phyloP scores from a whole-genome alignment of 441 rosid genomes.

The Theobroma grandiflorum region DNA sequence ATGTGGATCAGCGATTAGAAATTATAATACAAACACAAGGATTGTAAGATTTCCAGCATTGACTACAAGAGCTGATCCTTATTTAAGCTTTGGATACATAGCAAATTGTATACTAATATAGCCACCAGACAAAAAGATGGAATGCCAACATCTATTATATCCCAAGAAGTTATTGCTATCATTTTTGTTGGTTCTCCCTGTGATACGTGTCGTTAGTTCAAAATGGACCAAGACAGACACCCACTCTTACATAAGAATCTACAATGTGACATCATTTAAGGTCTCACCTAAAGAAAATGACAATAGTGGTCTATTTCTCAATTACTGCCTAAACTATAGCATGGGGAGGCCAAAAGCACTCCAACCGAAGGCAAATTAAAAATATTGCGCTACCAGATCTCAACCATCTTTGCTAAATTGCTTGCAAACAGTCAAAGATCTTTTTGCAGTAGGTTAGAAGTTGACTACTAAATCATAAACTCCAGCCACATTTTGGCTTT shows the following conservation, averaged over 20 bases:
- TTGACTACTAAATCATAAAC: no score
- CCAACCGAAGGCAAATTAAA: no score
- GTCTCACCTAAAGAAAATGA: no score
- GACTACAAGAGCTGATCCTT: background rate
- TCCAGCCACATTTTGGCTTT: no score
- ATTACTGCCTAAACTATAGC: no score
- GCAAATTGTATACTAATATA: background rate
- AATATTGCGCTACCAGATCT: no score
- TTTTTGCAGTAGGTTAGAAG: no score
- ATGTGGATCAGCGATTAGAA: background rate
- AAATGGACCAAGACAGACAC: background rate
- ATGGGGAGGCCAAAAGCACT: no score
- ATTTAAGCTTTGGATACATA: background rate
- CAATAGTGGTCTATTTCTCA: no score
- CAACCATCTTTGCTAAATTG: no score
- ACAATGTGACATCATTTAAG: background rate
- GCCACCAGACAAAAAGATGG: background rate
- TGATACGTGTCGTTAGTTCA: conserved; percentile 2
- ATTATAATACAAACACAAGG: background rate
- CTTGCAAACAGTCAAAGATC: no score
- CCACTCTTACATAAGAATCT: background rate
- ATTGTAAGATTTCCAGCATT: background rate
- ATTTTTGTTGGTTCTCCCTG: background rate
- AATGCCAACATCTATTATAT: background rate
- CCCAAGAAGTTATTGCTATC: background rate